These are phyloP conservation scores for Phytophthora megakarya DNA, from an alignment of 352 stramenopile species.

Conservation along the genomic window DNA sequence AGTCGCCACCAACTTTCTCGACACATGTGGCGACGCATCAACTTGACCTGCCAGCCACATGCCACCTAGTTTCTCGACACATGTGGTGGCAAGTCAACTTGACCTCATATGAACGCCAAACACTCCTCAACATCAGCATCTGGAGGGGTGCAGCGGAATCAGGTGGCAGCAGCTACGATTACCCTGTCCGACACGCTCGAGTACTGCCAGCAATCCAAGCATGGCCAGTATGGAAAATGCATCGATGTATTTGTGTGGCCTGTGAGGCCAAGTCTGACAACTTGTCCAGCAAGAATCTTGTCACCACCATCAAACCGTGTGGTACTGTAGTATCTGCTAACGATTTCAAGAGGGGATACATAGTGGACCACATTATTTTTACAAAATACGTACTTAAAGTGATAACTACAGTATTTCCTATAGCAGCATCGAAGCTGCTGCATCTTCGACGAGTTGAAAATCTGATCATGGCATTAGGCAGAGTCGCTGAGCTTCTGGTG, in stretches of 20 bases:
- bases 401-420: too few relatives aligned
- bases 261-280: too few relatives aligned
- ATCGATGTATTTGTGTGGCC: too few relatives aligned
- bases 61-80: slow-evolving; percentile 1
- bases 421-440: too few relatives aligned
- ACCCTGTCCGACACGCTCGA: slow-evolving; percentile 5
- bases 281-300: slow-evolving; percentile 3
- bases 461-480: slow-evolving; percentile 11
- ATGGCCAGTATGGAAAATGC: slow-evolving; percentile 5
- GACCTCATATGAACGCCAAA: slow-evolving; percentile 1
- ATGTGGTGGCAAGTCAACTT: slow-evolving; percentile 25
- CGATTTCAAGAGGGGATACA: slow-evolving; percentile 19
- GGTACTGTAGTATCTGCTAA: too few relatives aligned
- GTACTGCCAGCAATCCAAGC: slow-evolving; percentile 6
- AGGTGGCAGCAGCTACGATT: slow-evolving; percentile 6
- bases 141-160: slow-evolving; percentile 21
- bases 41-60: slow-evolving; percentile 8
- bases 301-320: too few relatives aligned
- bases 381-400: slow-evolving; percentile 8
- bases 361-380: slow-evolving; percentile 17
- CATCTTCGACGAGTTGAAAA: background rate
- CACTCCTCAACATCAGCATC: slow-evolving; percentile 25
- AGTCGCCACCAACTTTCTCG: slow-evolving; percentile 13
- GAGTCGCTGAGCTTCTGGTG: slow-evolving; percentile 7
- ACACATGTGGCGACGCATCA: slow-evolving; percentile 20